phyloP scores from a whole-genome alignment of 2,329 filamentous ascomycete genomes.

The Penicillium sp. region DNA sequence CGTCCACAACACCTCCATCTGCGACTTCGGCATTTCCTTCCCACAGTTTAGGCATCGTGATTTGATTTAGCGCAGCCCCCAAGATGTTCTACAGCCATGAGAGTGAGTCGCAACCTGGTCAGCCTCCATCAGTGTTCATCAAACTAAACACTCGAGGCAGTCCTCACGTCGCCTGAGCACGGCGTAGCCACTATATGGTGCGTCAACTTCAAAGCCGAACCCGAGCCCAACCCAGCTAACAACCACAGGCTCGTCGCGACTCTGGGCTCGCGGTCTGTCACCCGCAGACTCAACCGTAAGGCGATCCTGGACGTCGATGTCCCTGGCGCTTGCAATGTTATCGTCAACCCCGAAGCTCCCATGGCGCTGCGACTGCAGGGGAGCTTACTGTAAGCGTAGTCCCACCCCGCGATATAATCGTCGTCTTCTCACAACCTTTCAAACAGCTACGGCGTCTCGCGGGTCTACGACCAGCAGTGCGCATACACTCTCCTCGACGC shows the following conservation, averaged over 20 bases:
- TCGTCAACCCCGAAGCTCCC: conserved; percentile 79
- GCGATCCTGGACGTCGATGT: conserved; percentile 88
- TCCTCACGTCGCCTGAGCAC: conserved; percentile 83
- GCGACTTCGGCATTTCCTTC: background rate
- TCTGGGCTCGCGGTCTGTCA: conserved; percentile 69
- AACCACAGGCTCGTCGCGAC: conserved; percentile 81
- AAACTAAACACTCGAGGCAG: conserved; percentile 39
- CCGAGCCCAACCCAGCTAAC: conserved; percentile 21
- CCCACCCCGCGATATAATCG: background rate
- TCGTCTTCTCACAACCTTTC: conserved; percentile 16
- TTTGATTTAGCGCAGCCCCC: background rate
- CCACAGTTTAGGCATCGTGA: background rate
- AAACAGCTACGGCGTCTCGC: conserved; percentile 71
- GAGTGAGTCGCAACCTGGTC: conserved; percentile 58
- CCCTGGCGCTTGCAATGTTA: conserved; percentile 82
- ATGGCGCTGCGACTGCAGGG: conserved; percentile 89
- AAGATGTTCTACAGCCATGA: conserved; percentile 95
- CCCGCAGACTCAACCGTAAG: conserved; percentile 77
- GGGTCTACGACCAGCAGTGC: conserved; percentile 86
- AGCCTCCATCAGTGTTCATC: conserved; percentile 14
- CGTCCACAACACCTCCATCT: background rate
- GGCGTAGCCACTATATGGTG: conserved; percentile 95
- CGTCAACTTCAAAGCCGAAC: conserved; percentile 23
- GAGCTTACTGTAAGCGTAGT: conserved; percentile 67
- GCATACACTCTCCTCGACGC: conserved; percentile 81